Base-by-base conservation (phyloP, 2,329 filamentous ascomycete species). In the Penicillium sp. region DNA sequence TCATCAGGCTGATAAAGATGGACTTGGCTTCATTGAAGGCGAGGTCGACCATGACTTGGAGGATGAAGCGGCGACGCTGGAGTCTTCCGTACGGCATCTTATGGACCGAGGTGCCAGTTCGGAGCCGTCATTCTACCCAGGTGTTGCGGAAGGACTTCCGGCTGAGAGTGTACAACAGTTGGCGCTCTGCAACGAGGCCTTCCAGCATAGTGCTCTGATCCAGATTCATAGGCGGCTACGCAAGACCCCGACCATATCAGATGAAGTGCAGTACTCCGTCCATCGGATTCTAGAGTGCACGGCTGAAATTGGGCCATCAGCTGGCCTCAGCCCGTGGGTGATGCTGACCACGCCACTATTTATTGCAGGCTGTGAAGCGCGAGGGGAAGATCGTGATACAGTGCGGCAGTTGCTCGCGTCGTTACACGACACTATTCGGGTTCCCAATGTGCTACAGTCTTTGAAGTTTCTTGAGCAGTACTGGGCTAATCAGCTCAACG, bases 261-360 rank as follows among this genome's bases (percentile, higher is more conserved):
- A 63, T 2, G 58, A 62, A 21, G 70, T 73, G 24, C 70, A 73
- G 49, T 56, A 60, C 9, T 71, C 70, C 10, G 70, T 73, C 31
- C 63, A 66, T 52, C 68, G 65, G 41, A 75, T 76, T 43, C 59
- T 76, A 7, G 72, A 73, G 41, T 73, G 68, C 47, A 70, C 70
- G 15, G 63, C 63, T 6, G 63, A 68, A 38, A 75, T 76, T 47
- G 65, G 66, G 3, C 74, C 74, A 5, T 67, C 70, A 1, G 62
- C 67, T 15, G 71, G 71, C 6, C 61, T 75, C 4, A 74, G 72
- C 44, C 74, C 74, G 8, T 73, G 71, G 67, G 71, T 72, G 7
- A 68, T 76, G 59, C 61, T 76, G 15, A 75, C 74, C 18, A 76
- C 74, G 6, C 73, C 74, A 6, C 55, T 76, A 6, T 76, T 76